Base-by-base conservation (phyloP, 257 asterid genomes). In the Euphrasia confusa region DNA sequence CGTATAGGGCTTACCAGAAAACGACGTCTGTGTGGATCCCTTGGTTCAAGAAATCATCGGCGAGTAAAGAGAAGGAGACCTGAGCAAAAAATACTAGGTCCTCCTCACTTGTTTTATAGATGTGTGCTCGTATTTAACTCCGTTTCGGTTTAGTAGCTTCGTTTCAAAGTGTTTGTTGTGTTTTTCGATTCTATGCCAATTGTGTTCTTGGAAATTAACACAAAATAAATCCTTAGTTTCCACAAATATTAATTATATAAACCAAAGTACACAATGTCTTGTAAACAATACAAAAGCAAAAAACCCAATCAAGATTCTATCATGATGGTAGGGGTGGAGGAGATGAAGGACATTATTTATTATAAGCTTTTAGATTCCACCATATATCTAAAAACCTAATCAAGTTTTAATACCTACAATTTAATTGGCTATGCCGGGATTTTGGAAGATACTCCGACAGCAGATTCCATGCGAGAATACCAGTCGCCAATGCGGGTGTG, bases 401-500 rank as follows among this genome's bases (percentile, higher is more conserved):
- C 10, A 0, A 33, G 8, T 35, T 35, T 35, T n/a, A 35, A 35
- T 7, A 35, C 42, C 42, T 8, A 37, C 42, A 37, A 8, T 37
- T 37, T 37, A 64, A 14, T 58, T 28, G 14, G 27, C 74, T 79
- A 80, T 11, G 82, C 82, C 63, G 67, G 84, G 61, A 83, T 58
- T 52, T 76, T 81, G 58, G 90, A 69, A 50, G 98, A 60, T 53
- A 24, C 70, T 4, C 96, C 95, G 0, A 88, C 98, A 0, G 80
- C 83, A 48, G 54, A 69, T 72, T 91, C 98, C 98, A 91, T 91
- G 21, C 95, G 73, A 14, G 83, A 59, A 65, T 83, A 91, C 98
- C 98, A 91, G 50, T 84, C 87, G 26, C 94, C 95, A 15, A 92
- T 92, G 28, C 79, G 87, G 5, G 99, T 89, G 74, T 92, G 68